Base-by-base conservation (phyloP, 139 green algal genomes). In the Chlorella sp. region DNA sequence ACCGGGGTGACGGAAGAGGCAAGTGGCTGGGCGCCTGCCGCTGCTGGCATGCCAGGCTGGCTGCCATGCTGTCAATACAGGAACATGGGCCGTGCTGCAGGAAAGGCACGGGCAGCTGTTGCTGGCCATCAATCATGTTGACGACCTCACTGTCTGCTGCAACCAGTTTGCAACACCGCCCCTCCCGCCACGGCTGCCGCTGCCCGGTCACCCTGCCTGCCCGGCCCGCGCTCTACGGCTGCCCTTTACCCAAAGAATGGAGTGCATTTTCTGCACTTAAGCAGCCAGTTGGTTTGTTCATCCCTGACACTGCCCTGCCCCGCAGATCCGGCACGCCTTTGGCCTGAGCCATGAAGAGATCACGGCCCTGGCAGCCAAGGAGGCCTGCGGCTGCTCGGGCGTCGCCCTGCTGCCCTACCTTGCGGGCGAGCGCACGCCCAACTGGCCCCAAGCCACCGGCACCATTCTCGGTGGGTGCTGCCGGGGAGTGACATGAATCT, bases 371-470 rank as follows among this genome's bases (percentile, higher is more conserved):
- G 96, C 97, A 15, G 92, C 90, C 37, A 40, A 22, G 16, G 95
- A 96, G 92, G 88, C 93, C 24, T 69, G 96, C 0, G 97, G 97
- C 39, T 96, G 94, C 90, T 15, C 88, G 1, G 96, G 97, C 22
- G 91, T 97, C 12, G 96, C 92, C 28, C 96, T 97, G 26, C 90
- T 99, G 87, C 97, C 97, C 15, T 99, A 97, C 91, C 85, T 98
- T 22, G 84, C 79, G 0, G 97, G 97, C 0, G 97, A 98, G 92
- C 91, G 97, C n/a, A 98, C 97, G 15, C 97, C 97, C 79, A 97
- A 97, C 91, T 98, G 96, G 97, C 97, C 97, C 2, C 86, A 96
- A 42, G 95, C 95, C 66, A 94, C 86, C 2, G 96, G 95, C 19
- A 92, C 94, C 4, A 37, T 98, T 1, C 88, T 96, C 12, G 95